phyloP scores from a whole-genome alignment of 768 basidiomycete genomes.

The Pleurotus cornucopiae region DNA sequence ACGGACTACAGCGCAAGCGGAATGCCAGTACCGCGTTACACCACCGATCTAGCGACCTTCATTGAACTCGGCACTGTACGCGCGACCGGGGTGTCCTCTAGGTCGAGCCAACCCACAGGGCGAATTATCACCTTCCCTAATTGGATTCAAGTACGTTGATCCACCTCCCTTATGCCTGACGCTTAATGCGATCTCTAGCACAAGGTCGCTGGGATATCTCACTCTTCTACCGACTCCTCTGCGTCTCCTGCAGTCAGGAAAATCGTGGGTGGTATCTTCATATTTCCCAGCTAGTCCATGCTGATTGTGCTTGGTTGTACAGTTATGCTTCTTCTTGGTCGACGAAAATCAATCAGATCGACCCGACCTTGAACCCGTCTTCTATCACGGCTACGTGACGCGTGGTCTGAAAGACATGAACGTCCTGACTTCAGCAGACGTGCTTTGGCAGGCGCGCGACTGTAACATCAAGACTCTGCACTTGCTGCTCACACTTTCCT shows the following conservation, averaged over 20 bases:
- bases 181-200: background rate
- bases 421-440: slow-evolving; percentile 1
- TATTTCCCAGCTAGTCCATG: background rate
- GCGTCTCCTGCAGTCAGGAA: background rate
- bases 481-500: background rate
- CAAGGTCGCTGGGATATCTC: background rate
- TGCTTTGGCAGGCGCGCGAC: background rate
- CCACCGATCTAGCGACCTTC: background rate
- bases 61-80: background rate
- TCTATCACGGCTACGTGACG: background rate
- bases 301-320: background rate
- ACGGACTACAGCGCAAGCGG: background rate
- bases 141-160: slow-evolving; percentile 5
- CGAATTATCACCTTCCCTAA: slow-evolving; percentile 7
- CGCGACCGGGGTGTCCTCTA: background rate
- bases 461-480: background rate
- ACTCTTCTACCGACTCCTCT: background rate
- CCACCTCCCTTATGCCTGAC: too few relatives aligned
- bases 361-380: background rate
- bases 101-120: background rate
- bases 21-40: background rate
- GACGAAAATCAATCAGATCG: background rate
- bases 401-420: background rate
- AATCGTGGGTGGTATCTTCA: background rate
- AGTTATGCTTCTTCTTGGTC: background rate